Evolutionary conservation across 1,284 basidiomycete genomes (phyloP), one percentile per base, ranked within the genome.

Genomic region (Peniophora sp.): DNA sequence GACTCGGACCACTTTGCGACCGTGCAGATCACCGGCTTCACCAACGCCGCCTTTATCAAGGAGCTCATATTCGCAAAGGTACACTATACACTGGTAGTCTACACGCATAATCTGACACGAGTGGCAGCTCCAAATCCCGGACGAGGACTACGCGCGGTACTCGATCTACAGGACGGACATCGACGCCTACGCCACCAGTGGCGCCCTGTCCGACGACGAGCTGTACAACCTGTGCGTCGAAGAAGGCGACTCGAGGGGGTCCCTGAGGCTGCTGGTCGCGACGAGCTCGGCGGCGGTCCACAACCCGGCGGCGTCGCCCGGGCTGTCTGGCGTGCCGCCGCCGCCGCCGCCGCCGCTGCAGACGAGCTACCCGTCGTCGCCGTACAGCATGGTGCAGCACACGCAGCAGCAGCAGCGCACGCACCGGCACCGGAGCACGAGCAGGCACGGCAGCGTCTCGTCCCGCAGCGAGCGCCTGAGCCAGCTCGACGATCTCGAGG

Each of bases 111-210:
- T 32, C 27, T 32, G 12, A 32, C 6, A 32, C n/a, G 27, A 32
- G 27, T 32, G 27, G 27, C 27, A 94, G 89, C 72, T 95, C 51
- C 83, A 85, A 60, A 90, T 96, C 50, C 76, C 78, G 24, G 92
- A 95, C 55, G 90, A 92, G 57, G 89, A 92, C 56, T 83, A 88
- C 60, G 64, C 75, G 3, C 79, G 76, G 24, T 84, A 85, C 61
- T 80, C 85, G n/a, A 85, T 96, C 50, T 92, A 88, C 70, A 82
- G 81, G 47, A 94, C 92, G 0, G 86, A 92, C 64, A 84, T 94
- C 57, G 89, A 87, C 49, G 76, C 79, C 24, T 83, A 75, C 57
- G 85, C 88, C 15, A 76, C 86, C 47, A 81, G 87, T 3, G 80
- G 81, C 14, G 79, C 89, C 3, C 67, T 95, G 24, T 68, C 75